Conservation (phyloP, 257 asterid genomes). For the Solanum piurae region DNA sequence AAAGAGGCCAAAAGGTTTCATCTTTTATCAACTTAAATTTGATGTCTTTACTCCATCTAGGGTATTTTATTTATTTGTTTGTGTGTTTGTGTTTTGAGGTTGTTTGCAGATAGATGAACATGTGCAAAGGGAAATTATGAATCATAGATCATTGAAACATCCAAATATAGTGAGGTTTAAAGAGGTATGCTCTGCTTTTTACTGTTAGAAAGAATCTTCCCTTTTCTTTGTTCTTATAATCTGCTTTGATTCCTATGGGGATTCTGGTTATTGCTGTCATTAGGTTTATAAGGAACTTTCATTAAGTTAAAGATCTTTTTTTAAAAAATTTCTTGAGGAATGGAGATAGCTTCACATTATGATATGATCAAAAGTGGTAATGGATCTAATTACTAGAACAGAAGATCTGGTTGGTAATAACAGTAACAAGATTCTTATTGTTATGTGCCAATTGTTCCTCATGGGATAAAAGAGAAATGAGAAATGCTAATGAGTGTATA, state of each 20-base stretch:
- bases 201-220: background rate
- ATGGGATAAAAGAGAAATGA: background rate
- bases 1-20: slow-evolving; percentile 30
- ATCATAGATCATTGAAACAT: slow-evolving; percentile 40
- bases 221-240: background rate
- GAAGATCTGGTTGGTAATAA: background rate
- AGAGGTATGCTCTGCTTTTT: slow-evolving; percentile 15
- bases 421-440: background rate
- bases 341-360: background rate
- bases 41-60: background rate
- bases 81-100: background rate
- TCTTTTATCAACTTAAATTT: background rate
- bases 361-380: background rate
- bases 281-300: background rate
- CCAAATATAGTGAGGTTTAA: slow-evolving; percentile 32
- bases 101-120: slow-evolving; percentile 31
- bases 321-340: background rate
- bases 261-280: background rate
- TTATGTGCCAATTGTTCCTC: background rate
- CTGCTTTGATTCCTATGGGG: background rate
- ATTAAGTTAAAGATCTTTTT: background rate
- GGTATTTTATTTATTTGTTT: background rate
- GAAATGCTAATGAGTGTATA: background rate
- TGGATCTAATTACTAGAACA: background rate
- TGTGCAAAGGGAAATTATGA: slow-evolving; percentile 37